Evolutionary conservation across 202 grass and related monocot genomes (phyloP), one percentile per base, ranked within the genome.

Genomic region (Setaria italica): DNA sequence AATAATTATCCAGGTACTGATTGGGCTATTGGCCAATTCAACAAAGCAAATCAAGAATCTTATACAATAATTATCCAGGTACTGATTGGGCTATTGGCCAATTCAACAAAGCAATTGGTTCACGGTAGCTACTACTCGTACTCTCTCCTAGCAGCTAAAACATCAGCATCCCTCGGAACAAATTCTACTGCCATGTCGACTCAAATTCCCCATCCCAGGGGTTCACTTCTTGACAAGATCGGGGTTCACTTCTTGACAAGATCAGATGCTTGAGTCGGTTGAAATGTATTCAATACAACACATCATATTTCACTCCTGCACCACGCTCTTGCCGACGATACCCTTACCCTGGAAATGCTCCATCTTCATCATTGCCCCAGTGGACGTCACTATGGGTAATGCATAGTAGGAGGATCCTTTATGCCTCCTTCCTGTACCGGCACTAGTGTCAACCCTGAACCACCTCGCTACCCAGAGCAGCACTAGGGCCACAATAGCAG

Each of bases 261-360:
- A 21, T 77, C 70, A 67, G 39, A 68, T 74, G 25, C 62, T 46
- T 0, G 2, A 77, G 46, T 53, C 0, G 17, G 79, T 72, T 34
- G 56, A 79, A 59, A 74, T 87, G 55, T 82, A 78, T 82, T 21
- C 80, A 55, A 48, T 21, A 82, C 70, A 62, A 29, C 42, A 9
- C 75, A 11, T 69, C 14, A 14, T 5, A 25, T 20, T 4, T 84
- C 65, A 95, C 25, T 90, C 94, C 77, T 93, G 89, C 6, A 87
- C 89, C 50, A 90, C 74, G 4, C 55, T 87, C 87, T 93, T 95
- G 42, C 81, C 72, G 13, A 69, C 60, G 4, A 90, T 49, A 9
- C 41, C 67, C 87, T 95, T 95, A 84, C 85, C 77, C 8, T 70
- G 89, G 35, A 95, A 69, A 84, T 91, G 85, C 50, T 95, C 94